Conservation (phyloP, 495 filamentous ascomycete species). For the Apodospora peruviana region DNA sequence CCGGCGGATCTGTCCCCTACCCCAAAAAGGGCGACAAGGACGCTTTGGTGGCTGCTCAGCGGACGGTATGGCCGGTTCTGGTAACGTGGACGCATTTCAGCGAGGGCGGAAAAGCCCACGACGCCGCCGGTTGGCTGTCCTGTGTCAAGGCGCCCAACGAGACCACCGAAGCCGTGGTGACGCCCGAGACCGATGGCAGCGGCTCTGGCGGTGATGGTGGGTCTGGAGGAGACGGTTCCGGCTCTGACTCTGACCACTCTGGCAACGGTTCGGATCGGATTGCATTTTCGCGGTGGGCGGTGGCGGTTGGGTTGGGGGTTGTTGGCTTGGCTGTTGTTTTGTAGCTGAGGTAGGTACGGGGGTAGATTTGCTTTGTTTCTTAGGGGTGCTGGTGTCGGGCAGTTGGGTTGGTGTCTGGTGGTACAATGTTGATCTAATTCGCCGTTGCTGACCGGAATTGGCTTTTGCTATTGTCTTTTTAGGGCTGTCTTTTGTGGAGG, state of each 20-base stretch:
- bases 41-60: slow-evolving; percentile 4
- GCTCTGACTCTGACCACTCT: no score
- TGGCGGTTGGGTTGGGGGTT: not conserved
- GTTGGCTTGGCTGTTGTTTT: not conserved
- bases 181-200: not conserved
- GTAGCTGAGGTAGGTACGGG: no score
- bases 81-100: slow-evolving; percentile 19
- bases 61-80: slow-evolving; percentile 16
- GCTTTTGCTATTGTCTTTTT: no score
- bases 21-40: slow-evolving; percentile 3
- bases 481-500: no score
- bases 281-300: not conserved
- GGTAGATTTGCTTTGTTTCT: no score
- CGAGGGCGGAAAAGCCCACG: slow-evolving; percentile 5
- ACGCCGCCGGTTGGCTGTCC: slow-evolving; percentile 13
- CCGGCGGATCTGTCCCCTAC: slow-evolving; percentile 3
- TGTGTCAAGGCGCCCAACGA: slow-evolving; percentile 7
- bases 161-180: not conserved
- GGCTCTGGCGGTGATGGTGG: slow-evolving; percentile 1
- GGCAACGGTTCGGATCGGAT: no score
- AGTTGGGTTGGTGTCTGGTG: no score
- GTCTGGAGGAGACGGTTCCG: not conserved
- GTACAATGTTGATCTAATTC: no score
- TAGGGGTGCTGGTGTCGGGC: no score
- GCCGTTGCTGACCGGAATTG: no score